Conservation (phyloP, 2,329 filamentous ascomycete species). For the Aspergillus floridensis region DNA sequence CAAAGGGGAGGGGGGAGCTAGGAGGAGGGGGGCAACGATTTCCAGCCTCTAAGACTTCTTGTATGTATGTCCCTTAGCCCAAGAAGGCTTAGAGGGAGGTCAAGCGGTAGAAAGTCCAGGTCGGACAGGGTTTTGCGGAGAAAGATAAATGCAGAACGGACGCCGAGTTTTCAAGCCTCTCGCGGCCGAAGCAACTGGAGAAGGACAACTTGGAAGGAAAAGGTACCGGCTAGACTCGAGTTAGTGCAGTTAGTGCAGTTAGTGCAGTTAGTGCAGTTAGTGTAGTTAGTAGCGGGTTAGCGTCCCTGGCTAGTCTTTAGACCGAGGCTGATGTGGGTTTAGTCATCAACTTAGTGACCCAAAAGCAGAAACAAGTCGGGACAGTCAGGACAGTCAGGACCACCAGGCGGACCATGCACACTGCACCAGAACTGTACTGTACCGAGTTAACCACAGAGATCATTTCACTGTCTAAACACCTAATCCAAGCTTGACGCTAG, state of each 20-base stretch:
- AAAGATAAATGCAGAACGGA: conserved; percentile 8
- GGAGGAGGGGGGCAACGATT: background rate
- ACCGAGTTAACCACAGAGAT: conserved; percentile 5
- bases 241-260: no score
- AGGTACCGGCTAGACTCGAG: background rate
- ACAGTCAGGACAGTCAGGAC: background rate
- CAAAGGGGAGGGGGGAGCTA: background rate
- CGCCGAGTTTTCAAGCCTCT: conserved; percentile 18
- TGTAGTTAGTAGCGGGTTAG: background rate
- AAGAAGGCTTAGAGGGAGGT: background rate
- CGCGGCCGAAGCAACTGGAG: conserved; percentile 9
- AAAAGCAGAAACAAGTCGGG: conserved; percentile 17
- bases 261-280: no score
- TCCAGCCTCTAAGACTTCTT: background rate
- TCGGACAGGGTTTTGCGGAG: conserved; percentile 20
- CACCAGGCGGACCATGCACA: conserved; percentile 22
- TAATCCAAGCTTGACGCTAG: conserved; percentile 21
- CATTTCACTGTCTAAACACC: background rate
- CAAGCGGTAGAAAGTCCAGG: background rate
- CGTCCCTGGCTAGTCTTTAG: background rate
- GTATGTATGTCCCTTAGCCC: background rate
- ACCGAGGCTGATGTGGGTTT: conserved; percentile 1
- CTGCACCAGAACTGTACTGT: background rate
- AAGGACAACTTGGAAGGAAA: background rate
- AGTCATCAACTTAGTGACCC: conserved; percentile 9